Conservation (phyloP, 345 rosid genomes). For the Brassica napus region DNA sequence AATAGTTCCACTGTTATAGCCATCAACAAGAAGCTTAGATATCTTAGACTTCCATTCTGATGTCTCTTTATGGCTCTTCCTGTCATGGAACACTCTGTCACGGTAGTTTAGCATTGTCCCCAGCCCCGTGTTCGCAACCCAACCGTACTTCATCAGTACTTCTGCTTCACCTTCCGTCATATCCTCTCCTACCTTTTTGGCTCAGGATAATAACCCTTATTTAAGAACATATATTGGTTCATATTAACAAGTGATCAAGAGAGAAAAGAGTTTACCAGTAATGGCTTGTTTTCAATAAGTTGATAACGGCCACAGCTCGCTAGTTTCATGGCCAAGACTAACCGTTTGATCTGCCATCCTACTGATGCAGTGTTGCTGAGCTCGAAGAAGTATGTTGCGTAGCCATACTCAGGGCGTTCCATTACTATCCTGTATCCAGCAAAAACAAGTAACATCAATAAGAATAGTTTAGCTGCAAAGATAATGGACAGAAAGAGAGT, state of each 20-base stretch:
- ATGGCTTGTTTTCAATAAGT: slow-evolving; percentile 79
- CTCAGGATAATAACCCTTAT: slow-evolving; percentile 3
- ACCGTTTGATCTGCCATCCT: slow-evolving; percentile 83
- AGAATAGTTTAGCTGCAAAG: neutral
- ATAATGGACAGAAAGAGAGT: neutral
- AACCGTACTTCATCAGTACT: slow-evolving; percentile 75
- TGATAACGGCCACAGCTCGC: slow-evolving; percentile 75
- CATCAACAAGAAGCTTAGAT: slow-evolving; percentile 69
- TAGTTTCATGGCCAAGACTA: slow-evolving; percentile 86
- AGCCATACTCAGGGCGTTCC: slow-evolving; percentile 98
- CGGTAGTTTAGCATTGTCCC: slow-evolving; percentile 88
- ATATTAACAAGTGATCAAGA: neutral
- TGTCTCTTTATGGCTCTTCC: slow-evolving; percentile 61
- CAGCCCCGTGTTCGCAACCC: slow-evolving; percentile 78
- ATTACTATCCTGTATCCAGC: slow-evolving; percentile 70
- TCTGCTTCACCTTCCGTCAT: slow-evolving; percentile 71
- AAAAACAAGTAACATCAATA: neutral
- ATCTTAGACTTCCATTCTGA: slow-evolving; percentile 88
- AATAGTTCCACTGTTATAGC: slow-evolving; percentile 66
- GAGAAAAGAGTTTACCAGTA: slow-evolving; percentile 48
- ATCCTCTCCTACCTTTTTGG: slow-evolving; percentile 77
- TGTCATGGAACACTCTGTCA: slow-evolving; percentile 82
- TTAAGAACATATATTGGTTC: neutral
- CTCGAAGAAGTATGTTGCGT: slow-evolving; percentile 96
- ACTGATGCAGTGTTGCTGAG: slow-evolving; percentile 63